Conservation (phyloP, 306 rosid species). For the Quercus ilex region DNA sequence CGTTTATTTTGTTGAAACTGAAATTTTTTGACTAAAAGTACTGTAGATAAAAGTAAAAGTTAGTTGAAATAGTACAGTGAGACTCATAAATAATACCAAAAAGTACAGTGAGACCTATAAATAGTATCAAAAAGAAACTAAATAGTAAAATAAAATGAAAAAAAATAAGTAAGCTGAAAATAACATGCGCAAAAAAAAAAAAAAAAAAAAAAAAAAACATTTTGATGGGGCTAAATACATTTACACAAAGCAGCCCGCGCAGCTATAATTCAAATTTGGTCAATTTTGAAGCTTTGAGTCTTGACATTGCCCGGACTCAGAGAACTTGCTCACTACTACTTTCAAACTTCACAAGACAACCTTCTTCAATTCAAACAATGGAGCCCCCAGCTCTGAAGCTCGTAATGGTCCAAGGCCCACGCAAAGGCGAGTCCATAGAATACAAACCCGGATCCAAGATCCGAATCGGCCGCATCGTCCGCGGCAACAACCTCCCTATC, state of each 20-base stretch:
- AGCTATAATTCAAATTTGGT: not conserved
- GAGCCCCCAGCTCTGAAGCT: constrained; percentile 44
- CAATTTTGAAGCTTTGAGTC: not conserved
- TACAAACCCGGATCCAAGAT: constrained; percentile 42
- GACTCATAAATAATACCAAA: too few relatives aligned
- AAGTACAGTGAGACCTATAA: too few relatives aligned
- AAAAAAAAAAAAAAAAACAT: not conserved
- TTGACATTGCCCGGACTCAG: too few relatives aligned
- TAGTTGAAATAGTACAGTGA: too few relatives aligned
- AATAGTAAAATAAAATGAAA: too few relatives aligned
- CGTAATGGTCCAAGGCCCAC: constrained; percentile 58
- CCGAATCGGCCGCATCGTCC: constrained; percentile 61
- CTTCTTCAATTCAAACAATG: constrained; percentile 23
- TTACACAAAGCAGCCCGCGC: not conserved
- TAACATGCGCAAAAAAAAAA: not conserved
- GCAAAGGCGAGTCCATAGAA: constrained; percentile 52
- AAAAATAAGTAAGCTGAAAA: too few relatives aligned
- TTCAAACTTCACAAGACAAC: not conserved
- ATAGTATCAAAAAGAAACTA: too few relatives aligned
- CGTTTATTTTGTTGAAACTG: too few relatives aligned
- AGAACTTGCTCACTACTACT: not conserved
- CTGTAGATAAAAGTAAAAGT: too few relatives aligned
- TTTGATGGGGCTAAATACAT: too few relatives aligned
- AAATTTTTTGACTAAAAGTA: too few relatives aligned
- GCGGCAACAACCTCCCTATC: constrained; percentile 61